Evolutionary conservation across 495 filamentous ascomycete genomes (phyloP).

Genomic region (Penicillium soppii): DNA sequence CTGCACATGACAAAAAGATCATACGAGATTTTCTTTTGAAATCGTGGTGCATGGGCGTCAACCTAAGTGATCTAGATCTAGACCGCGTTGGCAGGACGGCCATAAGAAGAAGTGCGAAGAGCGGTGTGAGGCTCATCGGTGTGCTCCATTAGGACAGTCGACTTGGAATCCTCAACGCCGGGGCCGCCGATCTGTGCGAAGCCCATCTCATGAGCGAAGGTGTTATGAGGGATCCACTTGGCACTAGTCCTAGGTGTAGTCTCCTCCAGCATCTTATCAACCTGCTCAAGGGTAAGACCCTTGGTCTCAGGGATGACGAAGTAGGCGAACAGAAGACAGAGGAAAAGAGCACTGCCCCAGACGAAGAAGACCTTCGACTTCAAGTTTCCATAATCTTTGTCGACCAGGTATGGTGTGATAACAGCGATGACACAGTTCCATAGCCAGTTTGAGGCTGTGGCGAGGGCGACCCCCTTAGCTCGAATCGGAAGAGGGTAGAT

Average conservation of each 20-base stretch:
- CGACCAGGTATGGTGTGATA: slow-evolving; percentile 71
- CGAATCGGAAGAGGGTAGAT: slow-evolving; percentile 78
- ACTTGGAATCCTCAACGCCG: slow-evolving; percentile 6
- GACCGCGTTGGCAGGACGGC: no score
- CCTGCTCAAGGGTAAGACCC: slow-evolving; percentile 80
- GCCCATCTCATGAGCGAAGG: slow-evolving; percentile 64
- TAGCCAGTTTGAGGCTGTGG: slow-evolving; percentile 77
- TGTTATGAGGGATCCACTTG: slow-evolving; percentile 69
- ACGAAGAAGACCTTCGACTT: slow-evolving; percentile 76
- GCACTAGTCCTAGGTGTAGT: slow-evolving; percentile 66
- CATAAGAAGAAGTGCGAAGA: background rate
- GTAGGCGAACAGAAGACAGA: slow-evolving; percentile 67
- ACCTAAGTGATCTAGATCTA: no score
- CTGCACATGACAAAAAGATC: no score
- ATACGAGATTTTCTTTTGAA: no score
- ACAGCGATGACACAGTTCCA: slow-evolving; percentile 67
- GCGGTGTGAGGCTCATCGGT: background rate
- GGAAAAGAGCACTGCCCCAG: slow-evolving; percentile 67
- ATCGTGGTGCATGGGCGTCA: no score
- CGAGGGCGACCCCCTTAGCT: slow-evolving; percentile 66
- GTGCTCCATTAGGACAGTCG: background rate
- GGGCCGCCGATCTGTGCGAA: slow-evolving; percentile 34
- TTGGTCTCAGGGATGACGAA: slow-evolving; percentile 78
- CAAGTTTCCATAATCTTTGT: slow-evolving; percentile 60
- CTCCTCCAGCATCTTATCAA: slow-evolving; percentile 83